Evolutionary conservation across 176 grass and related monocot species (phyloP).

Genomic region (Sorghum bicolor): DNA sequence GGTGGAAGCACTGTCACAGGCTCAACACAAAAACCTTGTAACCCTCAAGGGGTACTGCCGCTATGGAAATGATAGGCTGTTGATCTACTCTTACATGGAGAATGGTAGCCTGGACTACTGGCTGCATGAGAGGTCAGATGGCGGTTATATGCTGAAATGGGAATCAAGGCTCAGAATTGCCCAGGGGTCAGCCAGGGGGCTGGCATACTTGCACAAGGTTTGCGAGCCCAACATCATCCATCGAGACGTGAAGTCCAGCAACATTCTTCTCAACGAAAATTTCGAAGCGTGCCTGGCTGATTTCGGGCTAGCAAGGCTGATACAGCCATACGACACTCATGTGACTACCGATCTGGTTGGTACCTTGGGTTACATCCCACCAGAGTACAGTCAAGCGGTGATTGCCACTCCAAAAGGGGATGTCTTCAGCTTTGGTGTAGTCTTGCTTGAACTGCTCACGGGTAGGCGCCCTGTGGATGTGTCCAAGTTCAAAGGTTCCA

Average conservation of each 20-base stretch:
- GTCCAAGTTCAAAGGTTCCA: conserved; percentile 60
- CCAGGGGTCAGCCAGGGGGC: conserved; percentile 78
- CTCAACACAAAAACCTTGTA: conserved; percentile 88
- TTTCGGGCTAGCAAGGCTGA: conserved; percentile 89
- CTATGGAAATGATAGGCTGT: conserved; percentile 73
- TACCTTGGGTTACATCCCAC: conserved; percentile 89
- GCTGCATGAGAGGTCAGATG: conserved; percentile 75
- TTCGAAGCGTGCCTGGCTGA: conserved; percentile 90
- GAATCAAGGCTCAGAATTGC: conserved; percentile 78
- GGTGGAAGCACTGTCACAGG: conserved; percentile 83
- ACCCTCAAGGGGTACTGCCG: conserved; percentile 85
- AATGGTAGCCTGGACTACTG: conserved; percentile 95
- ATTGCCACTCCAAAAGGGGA: conserved; percentile 79
- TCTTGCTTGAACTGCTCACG: conserved; percentile 79
- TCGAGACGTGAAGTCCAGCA: conserved; percentile 90
- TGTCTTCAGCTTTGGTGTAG: conserved; percentile 89
- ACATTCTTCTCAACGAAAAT: conserved; percentile 86
- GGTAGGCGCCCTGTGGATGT: conserved; percentile 77
- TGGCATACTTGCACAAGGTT: conserved; percentile 88
- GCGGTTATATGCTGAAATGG: conserved; percentile 78
- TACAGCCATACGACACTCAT: conserved; percentile 89
- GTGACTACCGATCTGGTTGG: conserved; percentile 92
- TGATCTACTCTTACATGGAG: conserved; percentile 96
- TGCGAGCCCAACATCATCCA: conserved; percentile 95
- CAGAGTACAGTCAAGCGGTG: conserved; percentile 78